A percentile compares a stretch with the other conserved stretches of the same genome.
These are phyloP conservation scores for Fusarium sp. DNA, from an alignment of 2,329 filamentous ascomycete genomes.

Conservation along the genomic window DNA sequence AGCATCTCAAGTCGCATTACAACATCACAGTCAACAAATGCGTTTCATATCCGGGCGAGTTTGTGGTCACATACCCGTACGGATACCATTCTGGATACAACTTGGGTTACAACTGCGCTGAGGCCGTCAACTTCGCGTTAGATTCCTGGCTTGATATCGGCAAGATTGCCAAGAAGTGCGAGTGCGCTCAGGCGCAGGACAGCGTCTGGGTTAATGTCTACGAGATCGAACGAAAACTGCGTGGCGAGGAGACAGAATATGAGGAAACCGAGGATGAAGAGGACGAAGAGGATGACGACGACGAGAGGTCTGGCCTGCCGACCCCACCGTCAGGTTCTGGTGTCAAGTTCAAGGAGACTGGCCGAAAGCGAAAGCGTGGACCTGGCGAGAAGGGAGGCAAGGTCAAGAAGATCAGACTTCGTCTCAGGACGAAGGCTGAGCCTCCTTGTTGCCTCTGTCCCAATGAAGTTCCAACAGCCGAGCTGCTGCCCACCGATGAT, in stretches of 20 bases:
- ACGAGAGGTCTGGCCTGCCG: conserved; percentile 75
- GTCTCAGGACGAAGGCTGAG: conserved; percentile 76
- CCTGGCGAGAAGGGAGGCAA: conserved; percentile 54
- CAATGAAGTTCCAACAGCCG: conserved; percentile 85
- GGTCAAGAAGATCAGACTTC: conserved; percentile 84
- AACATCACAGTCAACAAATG: conserved; percentile 97
- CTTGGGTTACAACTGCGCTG: conserved; percentile 97
- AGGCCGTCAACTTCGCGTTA: conserved; percentile 97
- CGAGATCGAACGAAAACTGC: conserved; percentile 93
- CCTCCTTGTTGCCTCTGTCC: conserved; percentile 93
- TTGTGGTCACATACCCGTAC: conserved; percentile 98
- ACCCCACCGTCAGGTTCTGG: conserved; percentile 83
- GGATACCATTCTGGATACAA: conserved; percentile 99
- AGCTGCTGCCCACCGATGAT: conserved; percentile 88
- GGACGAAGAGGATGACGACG: conserved; percentile 74
- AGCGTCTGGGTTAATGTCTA: conserved; percentile 98
- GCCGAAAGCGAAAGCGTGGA: conserved; percentile 70
- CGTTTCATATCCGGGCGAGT: conserved; percentile 95
- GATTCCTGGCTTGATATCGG: conserved; percentile 96
- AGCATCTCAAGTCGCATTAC: conserved; percentile 86
- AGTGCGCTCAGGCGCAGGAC: conserved; percentile 94
- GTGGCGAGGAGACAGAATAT: conserved; percentile 88
- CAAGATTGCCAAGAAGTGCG: conserved; percentile 94
- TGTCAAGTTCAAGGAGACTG: conserved; percentile 71
- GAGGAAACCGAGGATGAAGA: conserved; percentile 82